Evolutionary conservation across 2,329 filamentous ascomycete genomes (phyloP), one percentile per base, ranked within the genome.

Genomic region (Cercospora sojina): DNA sequence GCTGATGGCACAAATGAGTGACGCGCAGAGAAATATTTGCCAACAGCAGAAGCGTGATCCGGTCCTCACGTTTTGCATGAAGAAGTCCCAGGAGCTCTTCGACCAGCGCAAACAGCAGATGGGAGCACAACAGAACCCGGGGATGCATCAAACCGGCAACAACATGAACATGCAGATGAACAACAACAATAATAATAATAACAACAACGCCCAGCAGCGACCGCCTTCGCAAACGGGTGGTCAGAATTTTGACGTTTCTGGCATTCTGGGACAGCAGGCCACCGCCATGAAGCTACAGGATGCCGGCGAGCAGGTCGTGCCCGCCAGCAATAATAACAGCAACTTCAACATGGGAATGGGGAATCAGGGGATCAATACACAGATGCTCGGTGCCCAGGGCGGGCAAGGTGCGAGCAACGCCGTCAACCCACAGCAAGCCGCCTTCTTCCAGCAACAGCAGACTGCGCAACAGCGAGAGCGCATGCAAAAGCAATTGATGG

Each of bases 271-370:
- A 29, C 86, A 88, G 71, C 87, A 89, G 76, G 84, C 83, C 47
- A 86, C 87, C 69, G 86, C 85, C n/a, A 76, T 88, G 70, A 85
- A 86, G 61, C 83, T 84, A 16, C 85, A 87, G 72, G 85, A 88
- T 75, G 84, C 84, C 58, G 87, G 87, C 8, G 85, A 87, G 68
- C 79, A 85, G 49, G 87, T 88, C n/a, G 87, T 89, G 3, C 87
- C 87, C 9, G 87, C 86, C 6, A 89, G 86, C 75, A 86, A 84
- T 72, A 85, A 85, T 62, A 81, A 82, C 67, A 70, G 68, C 59
- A 60, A 56, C 20, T 64, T 65, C 64, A 83, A 82, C 70, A 70
- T 73, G 62, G 64, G 62, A 12, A 47, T 70, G 10, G 69, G 68
- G 53, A 70, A 74, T 47, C 71, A 74, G 47, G 68, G 67, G 58